Base-by-base conservation (phyloP, 805 yeast species). In the Ogataea thermomethanolica region DNA sequence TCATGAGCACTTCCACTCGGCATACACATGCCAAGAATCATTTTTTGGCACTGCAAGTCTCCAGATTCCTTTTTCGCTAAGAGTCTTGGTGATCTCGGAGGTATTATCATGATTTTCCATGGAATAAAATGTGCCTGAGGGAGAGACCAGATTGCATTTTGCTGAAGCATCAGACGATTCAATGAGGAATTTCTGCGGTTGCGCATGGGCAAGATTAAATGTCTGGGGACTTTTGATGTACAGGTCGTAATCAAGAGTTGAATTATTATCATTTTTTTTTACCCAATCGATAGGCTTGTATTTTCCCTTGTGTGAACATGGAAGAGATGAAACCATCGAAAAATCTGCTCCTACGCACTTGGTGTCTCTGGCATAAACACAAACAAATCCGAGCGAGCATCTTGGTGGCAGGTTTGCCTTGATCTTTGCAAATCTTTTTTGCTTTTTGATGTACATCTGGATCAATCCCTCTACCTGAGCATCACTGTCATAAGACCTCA, bases 151-250 rank as follows among this genome's bases (percentile, higher is more conserved):
- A 14, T 50, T 51, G 33, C 55, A 90, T 37, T 86, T 58, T 46
- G 81, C 76, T 42, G 73, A 69, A 37, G 43, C 38, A 31, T 39
- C 79, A 46, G 78, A 77, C 52, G 81, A 87, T 11, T 70, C 61
- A 25, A 87, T 61, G 42, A 71, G 75, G 57, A 91, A 90, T 35
- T 68, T 73, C 54, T 86, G 86, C 6, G 78, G 71, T 41, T 76
- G 78, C 14, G 77, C 77, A 13, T 64, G 65, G 7, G 72, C 64
- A 34, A 93, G 62, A 43, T 74, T 70, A 50, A 73, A 75, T 46
- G 81, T 76, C 59, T 91, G 98, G 2, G 99, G 99, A 49, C 84
- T 87, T 39, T 78, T 72, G 42, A 93, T 75, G 61, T 91, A 93
- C 34, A 88, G 61, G 58, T 91, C 99, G 45, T 81, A 78, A 31